Percentiles rank a stretch among this genome's conserved stretches.
Evolutionary conservation across 2,329 filamentous ascomycete genomes (phyloP).

Genomic region (Dactylonectria macrodidyma): DNA sequence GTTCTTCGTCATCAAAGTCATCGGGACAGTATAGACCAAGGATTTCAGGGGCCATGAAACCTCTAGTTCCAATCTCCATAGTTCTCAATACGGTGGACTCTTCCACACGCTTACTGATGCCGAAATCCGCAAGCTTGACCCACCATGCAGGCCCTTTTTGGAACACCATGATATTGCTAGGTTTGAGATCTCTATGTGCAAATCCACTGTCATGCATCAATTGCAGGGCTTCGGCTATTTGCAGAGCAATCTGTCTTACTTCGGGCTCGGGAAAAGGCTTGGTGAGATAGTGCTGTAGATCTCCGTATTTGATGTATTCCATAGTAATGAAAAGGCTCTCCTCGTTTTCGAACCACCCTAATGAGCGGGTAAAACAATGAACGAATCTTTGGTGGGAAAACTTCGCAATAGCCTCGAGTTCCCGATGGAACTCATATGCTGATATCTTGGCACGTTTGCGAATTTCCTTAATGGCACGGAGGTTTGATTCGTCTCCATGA

Average conservation of each 20-base stretch:
- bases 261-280: slow-evolving; percentile 17
- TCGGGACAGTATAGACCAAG: slow-evolving; percentile 9
- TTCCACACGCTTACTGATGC: slow-evolving; percentile 18
- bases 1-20: slow-evolving; percentile 4
- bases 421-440: slow-evolving; percentile 1
- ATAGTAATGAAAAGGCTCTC: slow-evolving; percentile 25
- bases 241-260: slow-evolving; percentile 3
- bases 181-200: slow-evolving; percentile 29
- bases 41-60: slow-evolving; percentile 13
- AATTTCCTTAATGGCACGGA: slow-evolving; percentile 21
- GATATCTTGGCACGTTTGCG: slow-evolving; percentile 5
- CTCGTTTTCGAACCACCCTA: slow-evolving; percentile 25
- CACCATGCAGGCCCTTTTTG: slow-evolving; percentile 16
- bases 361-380: slow-evolving; percentile 20
- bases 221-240: slow-evolving; percentile 19
- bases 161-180: slow-evolving; percentile 15
- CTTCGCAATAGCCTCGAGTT: slow-evolving; percentile 23
- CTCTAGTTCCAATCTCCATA: slow-evolving; percentile 5
- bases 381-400: slow-evolving; percentile 18
- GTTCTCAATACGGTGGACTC: slow-evolving; percentile 6
- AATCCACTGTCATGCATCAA: slow-evolving; percentile 29
- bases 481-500: neutral
- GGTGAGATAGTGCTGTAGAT: slow-evolving; percentile 26
- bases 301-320: slow-evolving; percentile 26
- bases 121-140: slow-evolving; percentile 27